A percentile compares a stretch with the other conserved stretches of the same genome.
Conservation (phyloP, 305 asterid species). For the Fraxinus platypoda region DNA sequence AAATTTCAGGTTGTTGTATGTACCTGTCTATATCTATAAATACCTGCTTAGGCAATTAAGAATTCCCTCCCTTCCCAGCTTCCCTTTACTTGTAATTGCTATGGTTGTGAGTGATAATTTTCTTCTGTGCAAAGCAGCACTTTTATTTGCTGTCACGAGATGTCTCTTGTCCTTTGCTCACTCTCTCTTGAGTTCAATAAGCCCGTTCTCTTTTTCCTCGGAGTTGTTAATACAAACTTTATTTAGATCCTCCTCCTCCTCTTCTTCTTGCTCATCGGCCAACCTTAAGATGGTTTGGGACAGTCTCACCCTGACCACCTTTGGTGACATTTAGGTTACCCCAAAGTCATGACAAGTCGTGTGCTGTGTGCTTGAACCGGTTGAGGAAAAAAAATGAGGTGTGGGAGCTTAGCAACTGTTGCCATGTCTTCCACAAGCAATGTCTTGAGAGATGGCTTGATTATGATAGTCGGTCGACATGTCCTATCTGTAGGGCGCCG, state of each 20-base stretch:
- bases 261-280: constrained; percentile 25
- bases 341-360: constrained; percentile 37
- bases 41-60: constrained; percentile 21
- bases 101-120: constrained; percentile 51
- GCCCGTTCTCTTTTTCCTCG: constrained; percentile 21
- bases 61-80: constrained; percentile 30
- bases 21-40: constrained; percentile 24
- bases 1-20: constrained; percentile 18
- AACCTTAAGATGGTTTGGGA: constrained; percentile 38
- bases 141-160: constrained; percentile 52
- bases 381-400: constrained; percentile 54
- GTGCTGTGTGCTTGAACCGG: constrained; percentile 60
- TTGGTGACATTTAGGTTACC: constrained; percentile 41
- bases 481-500: constrained; percentile 72
- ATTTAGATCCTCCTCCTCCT: constrained; percentile 17
- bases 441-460: constrained; percentile 71
- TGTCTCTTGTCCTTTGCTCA: constrained; percentile 53
- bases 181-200: constrained; percentile 30
- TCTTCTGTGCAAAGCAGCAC: constrained; percentile 58
- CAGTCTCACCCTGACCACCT: constrained; percentile 45
- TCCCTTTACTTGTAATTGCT: neutral
- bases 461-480: constrained; percentile 52
- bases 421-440: constrained; percentile 71
- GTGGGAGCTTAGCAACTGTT: constrained; percentile 66
- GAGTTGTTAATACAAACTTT: neutral